Base-by-base conservation (phyloP, 1,284 basidiomycete species). In the Vanrija humicola region DNA sequence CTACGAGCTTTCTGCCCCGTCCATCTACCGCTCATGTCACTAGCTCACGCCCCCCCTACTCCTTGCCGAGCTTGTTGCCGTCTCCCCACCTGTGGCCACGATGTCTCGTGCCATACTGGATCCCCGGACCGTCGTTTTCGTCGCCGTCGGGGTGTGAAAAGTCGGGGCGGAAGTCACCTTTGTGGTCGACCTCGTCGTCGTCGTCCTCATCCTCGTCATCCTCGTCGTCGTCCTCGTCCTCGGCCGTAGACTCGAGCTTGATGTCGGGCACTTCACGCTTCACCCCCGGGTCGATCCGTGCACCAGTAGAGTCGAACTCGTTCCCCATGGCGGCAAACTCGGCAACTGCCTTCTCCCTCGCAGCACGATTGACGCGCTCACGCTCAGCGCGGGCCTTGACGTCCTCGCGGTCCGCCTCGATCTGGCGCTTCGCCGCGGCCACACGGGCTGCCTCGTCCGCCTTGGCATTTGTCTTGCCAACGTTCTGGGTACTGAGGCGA, bases 331-430 rank as follows among this genome's bases (percentile, higher is more conserved):
- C 53, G 25, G 40, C 52, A 18, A 55, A 42, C 10, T 51, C 55
- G 10, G 54, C 45, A 6, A 56, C 58, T 6, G 38, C 56, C 6
- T 38, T 38, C 25, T 61, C 65, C 23, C 57, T 58, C 0, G 61
- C 61, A 40, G 62, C 64, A 16, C 71, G 51, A 3, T 25, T 64
- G 3, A 59, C 18, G 10, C 61, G 62, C 49, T 75, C 71, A 3
- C 73, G 46, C 26, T 68, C 64, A 0, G 61, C 63, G n/a, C 74
- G 61, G 9, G 57, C 59, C 43, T 61, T 56, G 15, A 77, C 74
- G 0, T 46, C 12, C 38, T 70, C 68, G 19, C 74, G 55, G 54
- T 75, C 74, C 0, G 60, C 72, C 52, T 75, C 74, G 56, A 70
- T 65, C 50, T 67, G 65, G 2, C 56, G 48, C 28, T 73, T 59